phyloP scores from a whole-genome alignment of 441 rosid genomes.

The Eutrema salsugineum region DNA sequence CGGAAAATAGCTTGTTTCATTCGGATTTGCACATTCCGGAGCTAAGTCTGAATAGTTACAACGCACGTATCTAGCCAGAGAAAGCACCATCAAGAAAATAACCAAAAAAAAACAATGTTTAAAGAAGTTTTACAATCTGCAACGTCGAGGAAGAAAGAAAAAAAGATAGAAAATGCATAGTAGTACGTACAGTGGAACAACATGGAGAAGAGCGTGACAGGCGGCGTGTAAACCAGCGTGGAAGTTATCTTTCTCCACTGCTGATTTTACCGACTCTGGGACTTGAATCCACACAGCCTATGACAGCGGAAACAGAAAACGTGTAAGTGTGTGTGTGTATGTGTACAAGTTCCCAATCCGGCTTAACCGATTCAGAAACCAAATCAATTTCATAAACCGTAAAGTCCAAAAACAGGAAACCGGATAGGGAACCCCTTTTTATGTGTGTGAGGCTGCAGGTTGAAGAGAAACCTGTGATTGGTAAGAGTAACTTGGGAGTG shows the following conservation, averaged over 20 bases:
- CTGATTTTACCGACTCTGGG: constrained; percentile 54
- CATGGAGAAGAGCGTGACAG: constrained; percentile 84
- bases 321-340: neutral
- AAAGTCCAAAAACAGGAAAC: neutral
- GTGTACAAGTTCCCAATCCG: neutral
- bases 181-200: constrained; percentile 67
- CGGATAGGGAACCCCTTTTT: neutral
- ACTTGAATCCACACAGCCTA: constrained; percentile 94
- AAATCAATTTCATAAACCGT: neutral
- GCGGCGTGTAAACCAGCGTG: constrained; percentile 92
- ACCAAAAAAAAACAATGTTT: neutral
- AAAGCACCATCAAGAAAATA: neutral
- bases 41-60: constrained; percentile 92
- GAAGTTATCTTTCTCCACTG: constrained; percentile 35
- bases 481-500: constrained; percentile 77
- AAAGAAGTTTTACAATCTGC: neutral
- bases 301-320: neutral
- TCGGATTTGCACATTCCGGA: constrained; percentile 86
- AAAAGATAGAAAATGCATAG: neutral
- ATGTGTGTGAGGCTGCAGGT: constrained; percentile 9
- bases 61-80: constrained; percentile 46
- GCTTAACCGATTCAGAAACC: neutral
- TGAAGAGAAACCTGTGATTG: constrained; percentile 63
- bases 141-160: neutral
- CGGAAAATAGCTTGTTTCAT: constrained; percentile 55